phyloP scores from a whole-genome alignment of 306 rosid genomes.

The Psophocarpus tetragonolobus region DNA sequence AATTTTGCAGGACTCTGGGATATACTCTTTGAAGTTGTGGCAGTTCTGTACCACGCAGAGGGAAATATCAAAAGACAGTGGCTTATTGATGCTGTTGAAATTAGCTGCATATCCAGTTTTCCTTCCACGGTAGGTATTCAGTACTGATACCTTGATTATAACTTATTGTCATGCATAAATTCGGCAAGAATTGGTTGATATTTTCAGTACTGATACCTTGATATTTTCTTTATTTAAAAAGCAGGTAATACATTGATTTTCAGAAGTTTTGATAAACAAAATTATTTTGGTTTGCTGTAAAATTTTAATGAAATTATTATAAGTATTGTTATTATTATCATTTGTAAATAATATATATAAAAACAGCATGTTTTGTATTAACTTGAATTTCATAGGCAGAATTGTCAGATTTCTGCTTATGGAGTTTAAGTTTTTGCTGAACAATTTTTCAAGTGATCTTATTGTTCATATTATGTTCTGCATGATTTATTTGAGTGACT shows the following conservation, averaged over 20 bases:
- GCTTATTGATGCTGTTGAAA: slow-evolving; percentile 84
- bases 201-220: background rate
- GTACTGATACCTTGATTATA: slow-evolving; percentile 11
- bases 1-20: slow-evolving; percentile 73
- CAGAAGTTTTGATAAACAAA: slow-evolving; percentile 10
- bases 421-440: background rate
- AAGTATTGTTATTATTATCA: background rate
- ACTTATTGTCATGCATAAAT: background rate
- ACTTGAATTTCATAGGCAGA: background rate
- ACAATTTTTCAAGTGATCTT: background rate
- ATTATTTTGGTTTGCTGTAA: background rate
- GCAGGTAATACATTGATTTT: background rate
- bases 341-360: background rate
- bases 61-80: slow-evolving; percentile 74
- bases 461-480: background rate
- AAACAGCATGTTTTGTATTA: background rate
- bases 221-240: slow-evolving; percentile 6
- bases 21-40: slow-evolving; percentile 74
- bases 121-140: slow-evolving; percentile 79
- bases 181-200: background rate
- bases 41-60: slow-evolving; percentile 77
- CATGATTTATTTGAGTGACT: background rate
- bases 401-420: background rate
- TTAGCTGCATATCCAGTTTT: slow-evolving; percentile 75
- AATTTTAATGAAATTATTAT: background rate